phyloP scores from a whole-genome alignment of 176 grass and related monocot genomes.

The Oryza coarctata region DNA sequence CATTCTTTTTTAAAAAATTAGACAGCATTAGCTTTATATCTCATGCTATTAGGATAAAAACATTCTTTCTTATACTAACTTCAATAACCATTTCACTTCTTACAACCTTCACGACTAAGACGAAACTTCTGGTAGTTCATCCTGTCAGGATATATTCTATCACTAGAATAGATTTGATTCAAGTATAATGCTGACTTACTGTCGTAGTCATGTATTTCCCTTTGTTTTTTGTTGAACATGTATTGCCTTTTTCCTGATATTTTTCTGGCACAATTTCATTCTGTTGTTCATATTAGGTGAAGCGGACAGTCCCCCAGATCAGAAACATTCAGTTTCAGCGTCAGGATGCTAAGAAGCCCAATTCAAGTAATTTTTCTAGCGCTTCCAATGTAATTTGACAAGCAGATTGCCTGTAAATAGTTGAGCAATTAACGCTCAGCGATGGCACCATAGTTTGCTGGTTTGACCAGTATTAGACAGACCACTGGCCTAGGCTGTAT shows the following conservation, averaged over 20 bases:
- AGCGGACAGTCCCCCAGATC: slow-evolving; percentile 32
- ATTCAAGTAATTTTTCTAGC: slow-evolving; percentile 42
- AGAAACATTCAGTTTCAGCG: slow-evolving; percentile 32
- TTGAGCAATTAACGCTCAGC: not conserved
- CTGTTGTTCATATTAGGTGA: slow-evolving; percentile 33
- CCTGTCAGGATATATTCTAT: not conserved
- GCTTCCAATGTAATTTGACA: slow-evolving; percentile 27
- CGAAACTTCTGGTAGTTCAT: not conserved
- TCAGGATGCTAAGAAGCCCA: slow-evolving; percentile 44
- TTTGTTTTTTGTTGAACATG: not conserved
- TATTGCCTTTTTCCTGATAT: not conserved
- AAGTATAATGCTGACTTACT: not conserved
- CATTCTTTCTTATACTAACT: not conserved
- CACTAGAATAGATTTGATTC: not conserved
- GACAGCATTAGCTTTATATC: not conserved
- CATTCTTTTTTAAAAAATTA: slow-evolving; percentile 5
- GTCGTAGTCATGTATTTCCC: not conserved
- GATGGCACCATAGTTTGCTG: not conserved
- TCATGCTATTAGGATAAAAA: not conserved
- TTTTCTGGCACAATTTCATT: not conserved
- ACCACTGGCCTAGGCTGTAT: too few species aligned
- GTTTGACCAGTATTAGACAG: too few species aligned
- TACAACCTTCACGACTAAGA: not conserved
- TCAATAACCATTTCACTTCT: not conserved
- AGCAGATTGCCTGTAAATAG: slow-evolving; percentile 16